Evolutionary conservation across 2,329 filamentous ascomycete genomes (phyloP), one percentile per base, ranked within the genome.

Genomic region (Gremmenia infestans): DNA sequence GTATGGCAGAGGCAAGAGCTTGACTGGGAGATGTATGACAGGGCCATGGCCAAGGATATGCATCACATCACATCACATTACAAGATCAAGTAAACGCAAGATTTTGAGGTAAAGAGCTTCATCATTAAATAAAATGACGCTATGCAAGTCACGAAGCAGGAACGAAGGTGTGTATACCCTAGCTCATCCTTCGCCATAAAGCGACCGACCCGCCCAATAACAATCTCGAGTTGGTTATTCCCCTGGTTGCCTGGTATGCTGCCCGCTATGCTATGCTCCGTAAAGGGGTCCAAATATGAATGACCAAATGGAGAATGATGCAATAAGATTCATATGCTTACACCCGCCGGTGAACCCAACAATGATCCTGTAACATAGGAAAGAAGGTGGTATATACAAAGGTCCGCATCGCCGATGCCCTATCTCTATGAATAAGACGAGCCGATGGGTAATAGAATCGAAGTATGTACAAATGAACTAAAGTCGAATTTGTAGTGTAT

Each of bases 391-490:
- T 57, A 57, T 59, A 50, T 56, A 60, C 54, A 58, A 61, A 49
- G n/a, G 23, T n/a, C 42, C 57, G 32, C 40, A 50, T 43, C 49
- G 42, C 40, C 39, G 32, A 40, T 46, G 54, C 46, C 15, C 14
- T 40, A 32, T 55, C 46, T 58, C 28, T 40, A 50, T 35, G 42
- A 42, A 47, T 46, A 48, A 40, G 37, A 40, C 12, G 37, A 8
- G 23, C 47, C 47, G 47, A 50, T 48, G 37, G 53, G 40, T 48
- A 48, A 52, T 53, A 57, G 52, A 61, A 60, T 36, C 48, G 52
- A 52, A 40, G 50, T 61, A 64, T 64, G 53, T 63, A 64, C 60
- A 62, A 60, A 59, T 48, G 57, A 58, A 58, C 53, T 40, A 43
- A 60, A 55, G 40, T 55, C 40, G 42, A 14, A 36, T 50, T 32